Percentiles rank a stretch among this genome's conserved stretches.
Conservation (phyloP, 495 filamentous ascomycete genomes). For the Aspergillus incahuasiensis region DNA sequence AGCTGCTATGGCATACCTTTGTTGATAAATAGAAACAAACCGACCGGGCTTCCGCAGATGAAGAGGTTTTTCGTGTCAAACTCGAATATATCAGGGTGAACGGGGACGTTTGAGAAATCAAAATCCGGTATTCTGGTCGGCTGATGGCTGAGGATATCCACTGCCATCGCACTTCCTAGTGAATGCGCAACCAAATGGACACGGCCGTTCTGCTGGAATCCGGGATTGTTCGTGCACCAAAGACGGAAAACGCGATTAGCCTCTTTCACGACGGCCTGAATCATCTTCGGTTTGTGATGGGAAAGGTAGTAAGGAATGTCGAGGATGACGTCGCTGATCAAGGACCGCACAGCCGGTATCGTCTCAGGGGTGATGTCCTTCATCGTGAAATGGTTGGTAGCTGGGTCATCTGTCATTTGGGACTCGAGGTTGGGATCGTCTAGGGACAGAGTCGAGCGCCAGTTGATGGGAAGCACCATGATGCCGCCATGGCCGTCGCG, state of each 20-base stretch:
- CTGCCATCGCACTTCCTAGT: constrained; percentile 85
- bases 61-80: constrained; percentile 90
- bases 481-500: constrained; percentile 65
- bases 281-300: constrained; percentile 92
- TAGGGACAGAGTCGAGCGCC: constrained; percentile 80
- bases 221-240: constrained; percentile 89
- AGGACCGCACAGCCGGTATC: constrained; percentile 78
- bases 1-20: constrained; percentile 39
- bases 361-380: constrained; percentile 90
- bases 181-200: constrained; percentile 94
- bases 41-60: constrained; percentile 85
- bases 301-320: constrained; percentile 97
- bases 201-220: constrained; percentile 72
- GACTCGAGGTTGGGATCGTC: constrained; percentile 63
- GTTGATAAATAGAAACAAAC: constrained; percentile 89
- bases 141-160: constrained; percentile 86
- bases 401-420: constrained; percentile 41
- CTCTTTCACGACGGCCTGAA: constrained; percentile 80
- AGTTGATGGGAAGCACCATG: constrained; percentile 80
- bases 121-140: constrained; percentile 62
- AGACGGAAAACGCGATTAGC: constrained; percentile 90
- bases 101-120: constrained; percentile 43
- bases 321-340: constrained; percentile 95
- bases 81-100: constrained; percentile 66
- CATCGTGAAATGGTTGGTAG: constrained; percentile 65